Percentiles rank a stretch among this genome's conserved stretches.
phyloP scores from a whole-genome alignment of 805 yeast species.

The Saccharomycopsis sp. region DNA sequence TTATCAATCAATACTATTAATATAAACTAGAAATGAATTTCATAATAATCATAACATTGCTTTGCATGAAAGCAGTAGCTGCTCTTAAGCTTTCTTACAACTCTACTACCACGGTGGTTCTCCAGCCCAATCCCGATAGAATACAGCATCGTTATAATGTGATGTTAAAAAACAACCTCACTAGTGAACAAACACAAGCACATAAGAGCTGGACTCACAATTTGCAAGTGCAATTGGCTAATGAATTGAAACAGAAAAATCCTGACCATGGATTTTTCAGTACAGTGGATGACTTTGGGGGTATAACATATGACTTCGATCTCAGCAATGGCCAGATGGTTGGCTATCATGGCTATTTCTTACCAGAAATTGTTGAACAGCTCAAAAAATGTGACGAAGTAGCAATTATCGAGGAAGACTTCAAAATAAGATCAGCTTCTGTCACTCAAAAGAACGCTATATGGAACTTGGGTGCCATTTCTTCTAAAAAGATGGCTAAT shows the following conservation, averaged over 20 bases:
- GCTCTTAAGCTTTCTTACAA: background rate
- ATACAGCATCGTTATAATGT: slow-evolving; percentile 1
- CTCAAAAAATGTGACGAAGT: background rate
- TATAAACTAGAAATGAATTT: background rate
- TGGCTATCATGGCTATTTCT: background rate
- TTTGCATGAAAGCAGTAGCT: background rate
- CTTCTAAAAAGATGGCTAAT: background rate
- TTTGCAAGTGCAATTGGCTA: background rate
- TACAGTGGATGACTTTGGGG: background rate
- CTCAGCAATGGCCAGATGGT: background rate
- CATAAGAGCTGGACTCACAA: background rate
- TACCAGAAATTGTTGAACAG: background rate
- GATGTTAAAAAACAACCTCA: background rate
- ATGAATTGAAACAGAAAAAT: background rate
- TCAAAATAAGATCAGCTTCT: background rate
- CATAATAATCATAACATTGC: background rate
- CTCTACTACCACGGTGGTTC: background rate
- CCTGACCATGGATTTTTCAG: background rate
- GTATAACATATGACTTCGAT: background rate
- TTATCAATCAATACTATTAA: too few species aligned
- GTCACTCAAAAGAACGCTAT: background rate
- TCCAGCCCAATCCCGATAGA: background rate
- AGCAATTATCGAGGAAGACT: background rate
- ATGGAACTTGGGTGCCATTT: background rate
- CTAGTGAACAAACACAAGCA: background rate